Conservation (phyloP, 176 grass and related monocot species). For the Melocanna baccifera region DNA sequence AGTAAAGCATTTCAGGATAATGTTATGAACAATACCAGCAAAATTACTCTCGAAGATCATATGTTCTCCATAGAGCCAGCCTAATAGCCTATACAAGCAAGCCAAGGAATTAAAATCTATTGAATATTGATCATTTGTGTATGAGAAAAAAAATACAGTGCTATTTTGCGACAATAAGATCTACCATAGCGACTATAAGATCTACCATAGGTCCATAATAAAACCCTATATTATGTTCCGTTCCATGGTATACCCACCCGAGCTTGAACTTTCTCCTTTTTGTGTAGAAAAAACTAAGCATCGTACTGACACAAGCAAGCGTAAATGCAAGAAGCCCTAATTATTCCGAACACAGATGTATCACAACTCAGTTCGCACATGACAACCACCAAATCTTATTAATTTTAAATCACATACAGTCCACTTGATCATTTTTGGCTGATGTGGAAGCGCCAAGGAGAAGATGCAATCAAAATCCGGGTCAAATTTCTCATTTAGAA, state of each 20-base stretch:
- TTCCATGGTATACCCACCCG: neutral
- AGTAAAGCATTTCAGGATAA: slow-evolving; percentile 16
- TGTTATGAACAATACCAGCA: neutral
- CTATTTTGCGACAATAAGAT: neutral
- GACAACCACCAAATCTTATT: neutral
- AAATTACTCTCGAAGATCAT: neutral
- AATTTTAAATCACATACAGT: neutral
- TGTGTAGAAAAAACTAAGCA: neutral
- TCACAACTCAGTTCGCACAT: neutral
- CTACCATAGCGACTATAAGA: neutral
- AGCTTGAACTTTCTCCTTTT: neutral
- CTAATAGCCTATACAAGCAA: neutral
- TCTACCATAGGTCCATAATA: neutral
- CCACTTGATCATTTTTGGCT: neutral
- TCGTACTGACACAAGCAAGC: neutral
- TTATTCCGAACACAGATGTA: neutral
- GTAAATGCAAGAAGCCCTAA: neutral
- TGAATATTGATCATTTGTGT: neutral
- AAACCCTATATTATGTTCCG: neutral
- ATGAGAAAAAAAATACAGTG: neutral
- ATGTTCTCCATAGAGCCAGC: slow-evolving; percentile 6
- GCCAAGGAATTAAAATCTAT: neutral
- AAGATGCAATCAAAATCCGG: neutral
- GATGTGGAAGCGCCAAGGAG: neutral
- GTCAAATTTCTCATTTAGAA: neutral